Conservation (phyloP, 805 yeast species). For the Ogataea paraovalis region DNA sequence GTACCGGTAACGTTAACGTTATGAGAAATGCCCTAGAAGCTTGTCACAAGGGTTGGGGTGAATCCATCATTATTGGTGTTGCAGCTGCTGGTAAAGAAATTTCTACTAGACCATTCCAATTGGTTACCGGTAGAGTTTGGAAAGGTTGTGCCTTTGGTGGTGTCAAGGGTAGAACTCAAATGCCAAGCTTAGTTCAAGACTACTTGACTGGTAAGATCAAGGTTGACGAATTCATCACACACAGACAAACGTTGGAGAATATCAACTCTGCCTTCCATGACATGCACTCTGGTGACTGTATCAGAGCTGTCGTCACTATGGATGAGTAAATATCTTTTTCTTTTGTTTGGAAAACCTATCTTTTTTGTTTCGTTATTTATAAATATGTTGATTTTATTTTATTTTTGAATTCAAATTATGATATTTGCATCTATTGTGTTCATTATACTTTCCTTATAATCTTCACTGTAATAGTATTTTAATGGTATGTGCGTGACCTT, state of each 20-base stretch:
- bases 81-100: conserved; percentile 98
- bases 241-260: conserved; percentile 69
- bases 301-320: conserved; percentile 72
- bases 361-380: background rate
- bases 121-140: conserved; percentile 99
- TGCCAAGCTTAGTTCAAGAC: conserved; percentile 85
- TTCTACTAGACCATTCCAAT: conserved; percentile 95
- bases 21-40: conserved; percentile 97
- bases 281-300: conserved; percentile 90
- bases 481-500: no score
- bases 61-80: conserved; percentile 91
- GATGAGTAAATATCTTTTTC: conserved; percentile 11
- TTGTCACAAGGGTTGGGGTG: conserved; percentile 99
- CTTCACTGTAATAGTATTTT: no score
- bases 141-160: conserved; percentile 99
- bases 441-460: no score
- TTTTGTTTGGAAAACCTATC: background rate
- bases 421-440: background rate
- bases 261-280: conserved; percentile 91
- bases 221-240: conserved; percentile 95
- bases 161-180: conserved; percentile 93
- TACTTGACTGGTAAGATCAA: conserved; percentile 76
- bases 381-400: background rate
- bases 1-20: conserved; percentile 93
- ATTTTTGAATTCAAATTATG: background rate